Percentiles rank a stretch among this genome's conserved stretches.
Evolutionary conservation across 192 early-diverging fungal species (phyloP).

Genomic region (Phlyctochytrium planicorne): DNA sequence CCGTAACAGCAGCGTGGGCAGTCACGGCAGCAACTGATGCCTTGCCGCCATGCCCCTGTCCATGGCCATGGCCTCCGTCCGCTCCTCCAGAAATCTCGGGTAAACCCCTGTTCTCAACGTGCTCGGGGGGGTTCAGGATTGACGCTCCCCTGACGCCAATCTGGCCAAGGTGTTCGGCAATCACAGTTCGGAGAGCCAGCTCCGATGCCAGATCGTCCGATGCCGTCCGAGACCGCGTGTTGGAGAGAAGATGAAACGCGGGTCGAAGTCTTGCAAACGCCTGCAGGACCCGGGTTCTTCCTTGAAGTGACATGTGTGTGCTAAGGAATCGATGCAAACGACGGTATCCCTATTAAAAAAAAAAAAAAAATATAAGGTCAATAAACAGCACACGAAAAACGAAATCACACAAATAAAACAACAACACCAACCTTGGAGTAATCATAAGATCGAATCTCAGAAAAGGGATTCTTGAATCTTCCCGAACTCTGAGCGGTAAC

Average conservation of each 20-base stretch:
- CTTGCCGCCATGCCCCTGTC: no score
- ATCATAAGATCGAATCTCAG: background rate
- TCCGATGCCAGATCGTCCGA: background rate
- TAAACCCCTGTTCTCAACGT: no score
- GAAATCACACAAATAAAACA: background rate
- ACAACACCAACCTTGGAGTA: background rate
- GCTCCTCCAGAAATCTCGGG: no score
- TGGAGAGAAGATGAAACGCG: background rate
- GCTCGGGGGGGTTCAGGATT: background rate
- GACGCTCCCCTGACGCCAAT: background rate
- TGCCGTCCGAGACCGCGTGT: background rate
- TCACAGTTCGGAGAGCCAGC: background rate
- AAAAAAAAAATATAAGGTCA: background rate
- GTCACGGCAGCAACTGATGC: no score
- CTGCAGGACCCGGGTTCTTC: background rate
- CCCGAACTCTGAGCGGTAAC: no score
- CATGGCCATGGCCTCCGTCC: no score
- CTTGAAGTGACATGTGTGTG: background rate
- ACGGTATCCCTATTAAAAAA: background rate
- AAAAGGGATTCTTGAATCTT: background rate
- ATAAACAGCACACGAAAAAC: background rate
- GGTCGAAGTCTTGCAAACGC: background rate
- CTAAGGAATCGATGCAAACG: background rate
- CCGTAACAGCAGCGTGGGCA: background rate
- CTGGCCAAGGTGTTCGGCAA: background rate